phyloP scores from a whole-genome alignment of 345 rosid genomes.

The Nasturtium officinale region DNA sequence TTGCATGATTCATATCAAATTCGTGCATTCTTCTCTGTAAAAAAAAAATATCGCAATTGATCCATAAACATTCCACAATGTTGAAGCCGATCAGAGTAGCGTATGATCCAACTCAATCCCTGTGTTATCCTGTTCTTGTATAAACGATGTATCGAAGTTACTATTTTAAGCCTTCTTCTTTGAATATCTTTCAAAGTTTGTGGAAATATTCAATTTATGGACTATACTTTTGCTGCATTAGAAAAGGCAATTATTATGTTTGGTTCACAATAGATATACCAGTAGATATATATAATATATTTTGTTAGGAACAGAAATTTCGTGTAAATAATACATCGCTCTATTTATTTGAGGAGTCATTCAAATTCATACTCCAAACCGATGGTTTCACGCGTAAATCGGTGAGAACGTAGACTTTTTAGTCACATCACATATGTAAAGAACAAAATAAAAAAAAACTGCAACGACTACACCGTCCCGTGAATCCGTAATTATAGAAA shows the following conservation, averaged over 20 bases:
- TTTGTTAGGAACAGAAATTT: not conserved
- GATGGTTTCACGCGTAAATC: slow-evolving; percentile 8
- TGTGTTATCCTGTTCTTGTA: no score
- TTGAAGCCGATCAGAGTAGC: not conserved
- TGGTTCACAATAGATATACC: not conserved
- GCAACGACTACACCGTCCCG: not conserved
- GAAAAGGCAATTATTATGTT: not conserved
- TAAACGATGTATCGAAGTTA: not conserved
- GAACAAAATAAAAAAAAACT: not conserved
- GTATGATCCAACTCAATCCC: not conserved
- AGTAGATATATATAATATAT: not conserved
- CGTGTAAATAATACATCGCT: no score
- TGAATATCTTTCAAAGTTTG: not conserved
- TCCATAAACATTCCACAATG: not conserved
- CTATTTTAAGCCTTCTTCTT: not conserved
- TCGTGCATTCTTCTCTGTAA: no score
- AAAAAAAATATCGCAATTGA: no score
- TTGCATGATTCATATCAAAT: no score
- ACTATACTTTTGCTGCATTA: not conserved
- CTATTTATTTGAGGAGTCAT: not conserved
- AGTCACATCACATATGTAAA: no score
- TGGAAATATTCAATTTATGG: not conserved
- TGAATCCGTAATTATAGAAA: not conserved
- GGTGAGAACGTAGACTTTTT: slow-evolving; percentile 14
- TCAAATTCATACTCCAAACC: not conserved